A percentile compares a stretch with the other conserved stretches of the same genome.
Conservation (phyloP, 1,284 basidiomycete species). For the Ustilago cynodontis region DNA sequence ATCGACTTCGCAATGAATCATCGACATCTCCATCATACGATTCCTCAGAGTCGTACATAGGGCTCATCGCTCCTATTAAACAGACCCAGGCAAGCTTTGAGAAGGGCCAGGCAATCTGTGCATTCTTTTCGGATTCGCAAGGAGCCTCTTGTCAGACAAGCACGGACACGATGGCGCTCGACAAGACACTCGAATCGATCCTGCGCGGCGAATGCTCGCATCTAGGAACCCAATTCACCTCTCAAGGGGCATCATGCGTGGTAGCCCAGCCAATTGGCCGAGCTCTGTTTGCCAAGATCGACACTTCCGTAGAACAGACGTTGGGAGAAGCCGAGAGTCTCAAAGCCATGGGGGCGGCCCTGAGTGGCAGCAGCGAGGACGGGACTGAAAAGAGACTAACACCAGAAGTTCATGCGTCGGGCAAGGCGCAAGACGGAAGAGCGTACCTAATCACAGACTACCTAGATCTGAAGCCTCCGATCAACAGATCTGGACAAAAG, state of each 20-base stretch:
- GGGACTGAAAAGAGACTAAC: constrained; percentile 5
- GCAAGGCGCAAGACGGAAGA: constrained; percentile 19
- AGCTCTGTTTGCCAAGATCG: constrained; percentile 37
- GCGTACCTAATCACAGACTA: constrained; percentile 44
- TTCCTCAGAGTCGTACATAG: not conserved
- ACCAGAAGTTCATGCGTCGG: constrained; percentile 37
- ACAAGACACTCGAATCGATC: constrained; percentile 35
- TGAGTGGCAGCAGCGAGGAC: not conserved
- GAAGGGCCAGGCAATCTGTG: not conserved
- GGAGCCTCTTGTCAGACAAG: not conserved
- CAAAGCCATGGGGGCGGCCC: constrained; percentile 19
- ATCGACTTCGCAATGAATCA: not conserved
- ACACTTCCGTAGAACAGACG: constrained; percentile 31
- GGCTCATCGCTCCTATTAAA: not conserved
- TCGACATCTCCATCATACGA: not conserved
- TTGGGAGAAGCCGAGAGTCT: constrained; percentile 42
- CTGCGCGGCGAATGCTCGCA: constrained; percentile 31
- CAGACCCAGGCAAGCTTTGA: not conserved
- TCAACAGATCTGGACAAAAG: constrained; percentile 20
- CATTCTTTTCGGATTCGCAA: not conserved
- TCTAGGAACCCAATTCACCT: constrained; percentile 27
- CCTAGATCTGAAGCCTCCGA: constrained; percentile 26
- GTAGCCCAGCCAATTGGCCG: constrained; percentile 29
- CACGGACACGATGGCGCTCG: constrained; percentile 20
- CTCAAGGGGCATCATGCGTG: constrained; percentile 23